A percentile compares a stretch with the other conserved stretches of the same genome.
Conservation (phyloP, 2,329 filamentous ascomycete genomes). For the Thielaviopsis punctulata region DNA sequence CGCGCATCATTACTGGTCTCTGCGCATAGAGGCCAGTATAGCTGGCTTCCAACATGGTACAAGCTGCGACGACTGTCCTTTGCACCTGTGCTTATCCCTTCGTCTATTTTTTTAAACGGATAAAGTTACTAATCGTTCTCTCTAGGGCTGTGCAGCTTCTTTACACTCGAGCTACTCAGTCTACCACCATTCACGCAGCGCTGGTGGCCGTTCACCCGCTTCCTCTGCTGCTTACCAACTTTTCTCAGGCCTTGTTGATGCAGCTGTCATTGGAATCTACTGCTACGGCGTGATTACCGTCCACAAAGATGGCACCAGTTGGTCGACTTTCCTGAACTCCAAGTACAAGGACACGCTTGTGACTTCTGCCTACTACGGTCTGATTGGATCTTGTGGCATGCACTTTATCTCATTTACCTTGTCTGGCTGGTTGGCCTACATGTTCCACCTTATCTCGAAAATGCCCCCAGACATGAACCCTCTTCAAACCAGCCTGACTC, state of each 20-base stretch:
- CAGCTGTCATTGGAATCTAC: constrained; percentile 37
- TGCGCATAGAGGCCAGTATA: neutral
- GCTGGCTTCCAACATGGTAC: neutral
- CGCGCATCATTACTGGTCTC: neutral
- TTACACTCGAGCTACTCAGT: constrained; percentile 60
- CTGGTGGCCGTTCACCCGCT: constrained; percentile 53
- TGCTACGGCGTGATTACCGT: constrained; percentile 34
- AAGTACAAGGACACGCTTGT: constrained; percentile 42
- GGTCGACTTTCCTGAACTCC: constrained; percentile 50
- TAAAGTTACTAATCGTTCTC: neutral
- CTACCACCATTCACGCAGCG: constrained; percentile 59
- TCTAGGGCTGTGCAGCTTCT: constrained; percentile 57
- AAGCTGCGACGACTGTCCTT: neutral
- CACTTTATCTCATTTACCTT: constrained; percentile 55
- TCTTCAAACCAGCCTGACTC: constrained; percentile 67
- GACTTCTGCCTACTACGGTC: constrained; percentile 49
- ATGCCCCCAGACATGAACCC: constrained; percentile 94
- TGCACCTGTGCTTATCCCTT: neutral
- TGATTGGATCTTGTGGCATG: constrained; percentile 45
- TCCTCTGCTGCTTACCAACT: constrained; percentile 81
- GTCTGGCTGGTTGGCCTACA: constrained; percentile 56
- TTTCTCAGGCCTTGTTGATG: constrained; percentile 60
- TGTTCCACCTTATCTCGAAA: constrained; percentile 65
- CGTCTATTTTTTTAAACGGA: neutral
- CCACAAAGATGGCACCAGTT: constrained; percentile 29